Base-by-base conservation (phyloP, 2,329 filamentous ascomycete genomes). In the Magnaporthiopsis poae region DNA sequence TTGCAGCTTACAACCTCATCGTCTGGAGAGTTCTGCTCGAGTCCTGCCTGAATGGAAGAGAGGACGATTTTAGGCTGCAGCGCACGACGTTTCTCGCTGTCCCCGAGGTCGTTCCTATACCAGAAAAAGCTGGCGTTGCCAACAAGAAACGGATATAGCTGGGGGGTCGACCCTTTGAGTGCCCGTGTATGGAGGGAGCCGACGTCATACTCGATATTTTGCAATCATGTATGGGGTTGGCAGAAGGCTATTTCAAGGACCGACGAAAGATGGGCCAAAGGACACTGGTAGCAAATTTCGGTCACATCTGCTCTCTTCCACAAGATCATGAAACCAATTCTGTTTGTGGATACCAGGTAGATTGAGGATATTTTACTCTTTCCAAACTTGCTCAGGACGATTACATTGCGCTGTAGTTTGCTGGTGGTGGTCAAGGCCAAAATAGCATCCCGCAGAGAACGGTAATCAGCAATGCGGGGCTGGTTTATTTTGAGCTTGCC, bases 11-110 rank as follows among this genome's bases (percentile, higher is more conserved):
- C 76, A 90, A 89, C 73, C 92, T 94, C 74, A 91, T 96, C 71
- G 80, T 87, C 18, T 96, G 91, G 91, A 89, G 90, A 3, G 87
- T 93, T 33, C 94, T 90, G 88, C 81, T 95, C 25, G 85, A 90
- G 60, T 87, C 89, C 69, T 92, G 90, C 71, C 79, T 95, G 64
- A 90, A 92, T 69, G 86, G 87, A 3, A 82, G 82, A 62, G 89
- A 91, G 72, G 84, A 90, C 60, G 86, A 92, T 73, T 95, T 87
- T 73, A 81, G 84, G 71, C 78, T 95, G 66, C 72, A 84, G 65
- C 96, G 91, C 91, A 85, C 88, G 1, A 84, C 82, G 31, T 70
- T 39, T 2, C 29, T 65, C 13, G 35, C 79, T 1, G 74, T 85
- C 46, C 83, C 83, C 0, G 78, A 81, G 67, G 79, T 86, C 1